These are phyloP conservation scores for Limtongia smithiae DNA, from an alignment of 805 yeast genomes.

Conservation along the genomic window DNA sequence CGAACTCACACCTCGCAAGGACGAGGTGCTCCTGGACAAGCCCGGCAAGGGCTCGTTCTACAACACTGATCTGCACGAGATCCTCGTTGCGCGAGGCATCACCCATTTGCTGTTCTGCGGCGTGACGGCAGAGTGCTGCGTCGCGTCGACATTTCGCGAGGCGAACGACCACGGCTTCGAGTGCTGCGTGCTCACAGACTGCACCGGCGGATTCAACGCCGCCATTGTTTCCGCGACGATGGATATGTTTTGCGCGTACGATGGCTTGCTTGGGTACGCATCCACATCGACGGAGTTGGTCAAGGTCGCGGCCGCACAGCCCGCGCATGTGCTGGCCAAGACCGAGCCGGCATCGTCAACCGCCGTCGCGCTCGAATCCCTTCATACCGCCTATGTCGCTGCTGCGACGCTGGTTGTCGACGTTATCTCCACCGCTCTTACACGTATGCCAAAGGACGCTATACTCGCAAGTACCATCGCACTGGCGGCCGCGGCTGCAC, in stretches of 20 bases:
- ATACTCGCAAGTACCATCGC: neutral
- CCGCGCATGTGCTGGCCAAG: constrained; percentile 9
- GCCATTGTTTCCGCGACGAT: constrained; percentile 29
- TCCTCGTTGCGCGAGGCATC: constrained; percentile 34
- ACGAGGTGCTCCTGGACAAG: constrained; percentile 36
- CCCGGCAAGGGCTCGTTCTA: constrained; percentile 39
- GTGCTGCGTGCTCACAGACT: constrained; percentile 33
- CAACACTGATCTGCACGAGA: constrained; percentile 36
- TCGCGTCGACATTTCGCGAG: constrained; percentile 37
- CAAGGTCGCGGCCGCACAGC: constrained; percentile 12
- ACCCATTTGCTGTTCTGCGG: constrained; percentile 36
- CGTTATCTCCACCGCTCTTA: too few relatives aligned
- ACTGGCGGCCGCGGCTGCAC: constrained; percentile 5
- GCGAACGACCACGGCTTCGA: constrained; percentile 39
- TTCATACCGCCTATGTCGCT: constrained; percentile 6
- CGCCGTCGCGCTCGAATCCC: neutral
- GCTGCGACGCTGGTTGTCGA: neutral
- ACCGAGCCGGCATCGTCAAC: constrained; percentile 6
- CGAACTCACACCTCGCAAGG: constrained; percentile 33
- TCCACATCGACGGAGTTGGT: constrained; percentile 19
- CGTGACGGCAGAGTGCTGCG: constrained; percentile 40
- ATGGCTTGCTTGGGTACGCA: constrained; percentile 33
- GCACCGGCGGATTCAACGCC: constrained; percentile 33
- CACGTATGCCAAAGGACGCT: too few relatives aligned
- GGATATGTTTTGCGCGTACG: constrained; percentile 32